Conservation (phyloP, 2,329 filamentous ascomycete species). For the Trichophyton verrucosum region DNA sequence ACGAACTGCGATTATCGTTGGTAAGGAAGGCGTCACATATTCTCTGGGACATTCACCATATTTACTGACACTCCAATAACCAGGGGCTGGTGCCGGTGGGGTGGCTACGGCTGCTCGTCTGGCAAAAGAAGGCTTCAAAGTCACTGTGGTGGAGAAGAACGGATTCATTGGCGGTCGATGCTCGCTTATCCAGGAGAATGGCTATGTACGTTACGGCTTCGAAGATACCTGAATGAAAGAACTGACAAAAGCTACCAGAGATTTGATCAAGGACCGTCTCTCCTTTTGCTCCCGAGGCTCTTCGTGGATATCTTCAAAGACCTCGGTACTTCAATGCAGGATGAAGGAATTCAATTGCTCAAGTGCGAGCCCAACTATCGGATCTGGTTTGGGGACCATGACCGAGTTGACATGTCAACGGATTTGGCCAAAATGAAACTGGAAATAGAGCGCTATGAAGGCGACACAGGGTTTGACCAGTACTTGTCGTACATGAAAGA, state of each 20-base stretch:
- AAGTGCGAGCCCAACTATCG: not conserved
- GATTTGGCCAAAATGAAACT: not conserved
- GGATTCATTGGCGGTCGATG: not conserved
- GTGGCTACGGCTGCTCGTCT: not conserved
- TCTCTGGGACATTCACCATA: not conserved
- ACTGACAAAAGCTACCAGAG: not conserved
- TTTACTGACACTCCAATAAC: not conserved
- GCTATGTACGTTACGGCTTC: not conserved
- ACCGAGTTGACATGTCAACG: not conserved
- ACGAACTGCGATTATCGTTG: not conserved
- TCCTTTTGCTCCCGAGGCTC: not conserved
- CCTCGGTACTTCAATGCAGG: not conserved
- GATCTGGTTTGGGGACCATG: not conserved
- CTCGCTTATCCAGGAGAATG: not conserved
- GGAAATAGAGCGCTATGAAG: not conserved
- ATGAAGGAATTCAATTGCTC: not conserved
- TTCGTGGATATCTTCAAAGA: not conserved
- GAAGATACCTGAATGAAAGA: not conserved
- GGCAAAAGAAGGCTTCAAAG: not conserved
- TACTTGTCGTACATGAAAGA: not conserved
- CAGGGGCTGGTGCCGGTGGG: not conserved
- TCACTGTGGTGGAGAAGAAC: not conserved
- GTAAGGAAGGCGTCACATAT: not conserved
- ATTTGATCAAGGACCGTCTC: not conserved
- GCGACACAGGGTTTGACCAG: not conserved